Evolutionary conservation across 148 eudicot species (phyloP).

Genomic region (Fagopyrum tataricum): DNA sequence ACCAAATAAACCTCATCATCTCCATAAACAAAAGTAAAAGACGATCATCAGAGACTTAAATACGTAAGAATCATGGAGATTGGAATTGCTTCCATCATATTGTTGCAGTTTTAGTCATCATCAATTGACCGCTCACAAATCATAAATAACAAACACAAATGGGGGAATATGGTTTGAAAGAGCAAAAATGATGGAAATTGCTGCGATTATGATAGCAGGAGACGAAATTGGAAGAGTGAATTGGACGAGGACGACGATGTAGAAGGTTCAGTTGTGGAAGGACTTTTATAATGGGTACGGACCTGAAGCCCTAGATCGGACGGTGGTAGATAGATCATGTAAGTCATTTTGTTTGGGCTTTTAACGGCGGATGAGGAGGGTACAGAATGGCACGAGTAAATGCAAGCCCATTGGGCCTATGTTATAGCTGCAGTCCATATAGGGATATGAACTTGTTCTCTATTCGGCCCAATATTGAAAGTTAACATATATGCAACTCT

Average conservation of each 20-base stretch:
- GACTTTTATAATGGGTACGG: neutral
- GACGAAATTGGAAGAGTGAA: neutral
- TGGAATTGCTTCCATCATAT: constrained; percentile 30
- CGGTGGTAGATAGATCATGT: neutral
- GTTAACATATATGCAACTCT: no score
- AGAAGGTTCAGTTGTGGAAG: neutral
- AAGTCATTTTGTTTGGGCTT: no score
- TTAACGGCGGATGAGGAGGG: no score
- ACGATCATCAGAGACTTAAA: constrained; percentile 79
- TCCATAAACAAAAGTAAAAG: constrained; percentile 16
- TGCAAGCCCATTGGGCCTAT: no score
- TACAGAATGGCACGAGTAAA: no score
- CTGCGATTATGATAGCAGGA: neutral
- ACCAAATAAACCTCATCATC: constrained; percentile 54
- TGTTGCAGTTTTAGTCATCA: constrained; percentile 61
- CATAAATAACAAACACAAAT: neutral
- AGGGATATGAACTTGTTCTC: no score
- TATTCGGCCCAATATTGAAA: no score
- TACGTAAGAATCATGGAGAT: constrained; percentile 45
- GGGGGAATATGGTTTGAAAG: neutral
- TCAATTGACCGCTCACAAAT: constrained; percentile 29
- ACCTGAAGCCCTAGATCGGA: neutral
- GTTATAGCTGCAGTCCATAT: no score
- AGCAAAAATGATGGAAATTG: no score
- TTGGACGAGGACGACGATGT: neutral